Evolutionary conservation across 176 grass and related monocot species (phyloP).

Genomic region (Neostapfia colusana): DNA sequence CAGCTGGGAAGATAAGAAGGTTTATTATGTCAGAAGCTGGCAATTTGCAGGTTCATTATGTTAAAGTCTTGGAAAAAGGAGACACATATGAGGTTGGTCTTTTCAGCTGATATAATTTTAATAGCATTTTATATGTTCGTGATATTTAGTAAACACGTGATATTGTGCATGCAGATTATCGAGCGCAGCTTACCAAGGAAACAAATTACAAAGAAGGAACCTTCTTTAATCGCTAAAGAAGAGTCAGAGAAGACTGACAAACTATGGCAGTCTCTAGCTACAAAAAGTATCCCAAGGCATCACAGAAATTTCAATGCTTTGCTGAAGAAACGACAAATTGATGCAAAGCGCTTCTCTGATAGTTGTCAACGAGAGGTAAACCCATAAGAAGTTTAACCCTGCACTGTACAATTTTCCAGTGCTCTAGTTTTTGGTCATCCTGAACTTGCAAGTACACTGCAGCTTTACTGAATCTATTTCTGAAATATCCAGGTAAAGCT

Average conservation of each 20-base stretch:
- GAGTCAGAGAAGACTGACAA: constrained; percentile 67
- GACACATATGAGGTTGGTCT: constrained; percentile 95
- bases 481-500: constrained; percentile 78
- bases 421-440: constrained; percentile 23
- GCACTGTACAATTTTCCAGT: constrained; percentile 33
- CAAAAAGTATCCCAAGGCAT: constrained; percentile 79
- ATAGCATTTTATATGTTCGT: constrained; percentile 6
- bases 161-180: constrained; percentile 78
- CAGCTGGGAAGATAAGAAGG: constrained; percentile 86
- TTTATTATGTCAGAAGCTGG: constrained; percentile 87
- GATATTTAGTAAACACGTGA: constrained; percentile 25
- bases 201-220: constrained; percentile 82
- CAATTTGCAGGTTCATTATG: constrained; percentile 85
- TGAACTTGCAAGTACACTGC: neutral
- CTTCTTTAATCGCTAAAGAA: constrained; percentile 74
- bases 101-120: constrained; percentile 36
- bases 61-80: constrained; percentile 99
- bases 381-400: constrained; percentile 10
- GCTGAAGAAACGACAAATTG: constrained; percentile 73
- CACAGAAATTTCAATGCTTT: constrained; percentile 76
- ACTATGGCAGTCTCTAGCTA: constrained; percentile 67
- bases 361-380: constrained; percentile 91
- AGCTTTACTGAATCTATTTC: constrained; percentile 29
- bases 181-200: constrained; percentile 98
- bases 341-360: constrained; percentile 91